These are phyloP conservation scores for Geotrichum reessii DNA, from an alignment of 1,139 yeast species.

Conservation along the genomic window DNA sequence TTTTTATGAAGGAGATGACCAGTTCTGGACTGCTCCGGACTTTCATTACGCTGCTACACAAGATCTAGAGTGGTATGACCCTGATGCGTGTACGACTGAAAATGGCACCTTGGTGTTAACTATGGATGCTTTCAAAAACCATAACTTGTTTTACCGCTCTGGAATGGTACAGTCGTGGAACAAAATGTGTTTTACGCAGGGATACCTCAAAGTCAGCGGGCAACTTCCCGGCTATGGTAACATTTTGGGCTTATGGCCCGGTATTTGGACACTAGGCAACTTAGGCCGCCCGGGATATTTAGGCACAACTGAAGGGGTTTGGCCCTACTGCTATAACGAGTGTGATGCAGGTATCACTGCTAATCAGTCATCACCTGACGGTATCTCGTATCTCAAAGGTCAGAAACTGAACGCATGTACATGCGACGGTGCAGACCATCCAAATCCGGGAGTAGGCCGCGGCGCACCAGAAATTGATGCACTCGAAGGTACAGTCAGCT, in stretches of 20 bases:
- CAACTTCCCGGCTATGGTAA: conserved; percentile 66
- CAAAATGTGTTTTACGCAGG: conserved; percentile 73
- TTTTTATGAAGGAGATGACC: conserved; percentile 78
- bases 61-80: conserved; percentile 85
- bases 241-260: conserved; percentile 81
- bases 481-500: conserved; percentile 62
- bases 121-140: conserved; percentile 69
- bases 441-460: conserved; percentile 71
- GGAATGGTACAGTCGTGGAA: conserved; percentile 89
- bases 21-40: conserved; percentile 73
- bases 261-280: conserved; percentile 84
- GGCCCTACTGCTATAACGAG: conserved; percentile 80
- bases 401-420: conserved; percentile 65
- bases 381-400: conserved; percentile 73
- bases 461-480: conserved; percentile 91
- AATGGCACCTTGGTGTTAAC: conserved; percentile 61
- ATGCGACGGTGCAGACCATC: conserved; percentile 72
- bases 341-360: conserved; percentile 89
- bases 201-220: conserved; percentile 63
- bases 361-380: conserved; percentile 80
- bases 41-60: conserved; percentile 72
- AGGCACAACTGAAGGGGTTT: conserved; percentile 76
- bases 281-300: conserved; percentile 77
- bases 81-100: conserved; percentile 68
- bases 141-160: conserved; percentile 66